Percentiles rank a stretch among this genome's conserved stretches.
phyloP scores from a whole-genome alignment of 1,284 basidiomycete species.

The Trichosporon sp. region DNA sequence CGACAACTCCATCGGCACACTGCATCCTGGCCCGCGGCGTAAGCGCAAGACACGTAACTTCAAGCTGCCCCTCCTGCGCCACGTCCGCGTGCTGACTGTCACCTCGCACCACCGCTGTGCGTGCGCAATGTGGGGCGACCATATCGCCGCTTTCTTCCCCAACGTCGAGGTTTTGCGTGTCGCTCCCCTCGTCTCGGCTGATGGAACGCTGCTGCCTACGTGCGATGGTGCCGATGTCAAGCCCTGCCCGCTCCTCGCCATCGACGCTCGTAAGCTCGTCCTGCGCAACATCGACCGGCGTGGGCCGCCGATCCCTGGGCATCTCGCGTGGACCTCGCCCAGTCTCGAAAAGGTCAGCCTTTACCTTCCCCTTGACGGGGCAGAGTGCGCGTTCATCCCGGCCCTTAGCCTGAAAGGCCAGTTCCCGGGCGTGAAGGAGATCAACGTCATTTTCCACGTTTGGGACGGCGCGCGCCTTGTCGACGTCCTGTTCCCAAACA shows the following conservation, averaged over 20 bases:
- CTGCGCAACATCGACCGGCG: constrained; percentile 5
- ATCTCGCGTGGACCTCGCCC: background rate
- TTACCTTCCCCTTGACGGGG: background rate
- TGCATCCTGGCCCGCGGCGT: background rate
- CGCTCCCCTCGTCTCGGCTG: background rate
- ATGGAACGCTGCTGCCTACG: background rate
- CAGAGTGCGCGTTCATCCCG: background rate
- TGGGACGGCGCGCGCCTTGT: background rate
- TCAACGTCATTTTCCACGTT: background rate
- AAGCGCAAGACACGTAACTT: constrained; percentile 1
- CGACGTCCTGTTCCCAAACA: background rate
- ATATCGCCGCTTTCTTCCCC: background rate
- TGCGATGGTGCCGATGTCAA: background rate
- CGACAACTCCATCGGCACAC: background rate
- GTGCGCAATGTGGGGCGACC: background rate
- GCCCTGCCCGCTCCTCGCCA: background rate
- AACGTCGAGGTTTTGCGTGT: constrained; percentile 1
- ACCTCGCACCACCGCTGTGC: constrained; percentile 3
- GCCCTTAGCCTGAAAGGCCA: background rate
- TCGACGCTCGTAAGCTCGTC: background rate
- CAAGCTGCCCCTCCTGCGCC: background rate
- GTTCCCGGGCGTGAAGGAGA: background rate
- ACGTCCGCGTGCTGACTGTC: constrained; percentile 7
- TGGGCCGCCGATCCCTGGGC: background rate
- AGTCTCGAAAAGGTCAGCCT: background rate